phyloP scores from a whole-genome alignment of 805 yeast genomes.

The Candida ficus region DNA sequence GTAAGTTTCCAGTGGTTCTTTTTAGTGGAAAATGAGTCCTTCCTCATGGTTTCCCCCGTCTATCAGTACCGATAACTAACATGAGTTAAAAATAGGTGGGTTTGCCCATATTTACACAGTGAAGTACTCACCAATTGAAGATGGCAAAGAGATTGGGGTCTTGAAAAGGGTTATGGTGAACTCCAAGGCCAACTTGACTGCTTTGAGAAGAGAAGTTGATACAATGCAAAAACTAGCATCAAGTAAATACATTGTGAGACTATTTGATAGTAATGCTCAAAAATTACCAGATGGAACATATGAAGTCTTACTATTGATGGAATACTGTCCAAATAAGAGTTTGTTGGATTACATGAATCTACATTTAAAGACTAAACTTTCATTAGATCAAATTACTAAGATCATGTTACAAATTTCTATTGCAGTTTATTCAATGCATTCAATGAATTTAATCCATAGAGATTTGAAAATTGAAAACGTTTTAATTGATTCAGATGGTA shows the following conservation, averaged over 20 bases:
- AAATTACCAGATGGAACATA: slow-evolving; percentile 49
- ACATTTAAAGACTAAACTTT: slow-evolving; percentile 69
- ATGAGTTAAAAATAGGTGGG: slow-evolving; percentile 58
- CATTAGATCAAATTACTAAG: slow-evolving; percentile 69
- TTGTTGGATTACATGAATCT: slow-evolving; percentile 89
- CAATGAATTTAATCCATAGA: slow-evolving; percentile 67
- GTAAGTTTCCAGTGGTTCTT: slow-evolving; percentile 34
- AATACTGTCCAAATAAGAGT: slow-evolving; percentile 81
- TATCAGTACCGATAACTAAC: too few relatives aligned
- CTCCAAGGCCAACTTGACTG: slow-evolving; percentile 61
- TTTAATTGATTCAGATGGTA: slow-evolving; percentile 61
- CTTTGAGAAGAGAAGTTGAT: slow-evolving; percentile 69
- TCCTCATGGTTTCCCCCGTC: not conserved
- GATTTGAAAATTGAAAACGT: slow-evolving; percentile 96
- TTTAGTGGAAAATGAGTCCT: too few relatives aligned
- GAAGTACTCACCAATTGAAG: slow-evolving; percentile 42
- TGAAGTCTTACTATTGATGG: slow-evolving; percentile 91
- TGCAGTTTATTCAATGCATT: slow-evolving; percentile 86
- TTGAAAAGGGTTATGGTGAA: slow-evolving; percentile 71
- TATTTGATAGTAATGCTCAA: slow-evolving; percentile 74
- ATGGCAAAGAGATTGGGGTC: slow-evolving; percentile 47
- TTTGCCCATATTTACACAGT: slow-evolving; percentile 78
- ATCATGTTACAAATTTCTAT: slow-evolving; percentile 78
- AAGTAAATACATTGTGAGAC: slow-evolving; percentile 57
- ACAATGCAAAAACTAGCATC: slow-evolving; percentile 62